Evolutionary conservation across 768 basidiomycete genomes (phyloP).

Genomic region (Lyophyllum decastes): DNA sequence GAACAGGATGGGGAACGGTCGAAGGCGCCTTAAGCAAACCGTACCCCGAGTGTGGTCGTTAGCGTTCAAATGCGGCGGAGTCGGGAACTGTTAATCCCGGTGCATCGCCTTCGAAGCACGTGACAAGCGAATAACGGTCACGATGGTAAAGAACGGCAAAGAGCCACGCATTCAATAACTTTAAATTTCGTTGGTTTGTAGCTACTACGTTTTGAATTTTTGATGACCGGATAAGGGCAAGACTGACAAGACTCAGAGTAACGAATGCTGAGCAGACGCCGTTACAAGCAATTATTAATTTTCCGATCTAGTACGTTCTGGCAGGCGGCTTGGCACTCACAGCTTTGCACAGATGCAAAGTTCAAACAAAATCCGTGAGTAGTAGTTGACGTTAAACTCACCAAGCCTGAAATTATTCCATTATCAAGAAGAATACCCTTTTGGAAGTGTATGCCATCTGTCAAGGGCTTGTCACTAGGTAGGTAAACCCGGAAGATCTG

Average conservation of each 20-base stretch:
- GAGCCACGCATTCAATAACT: background rate
- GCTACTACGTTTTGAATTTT: background rate
- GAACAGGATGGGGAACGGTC: background rate
- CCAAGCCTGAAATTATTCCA: background rate
- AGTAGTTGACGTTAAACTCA: too few relatives aligned
- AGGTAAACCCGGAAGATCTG: background rate
- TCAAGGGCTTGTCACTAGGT: background rate
- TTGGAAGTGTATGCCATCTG: background rate
- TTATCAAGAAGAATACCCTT: background rate
- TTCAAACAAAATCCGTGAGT: too few relatives aligned
- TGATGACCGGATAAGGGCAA: too few relatives aligned
- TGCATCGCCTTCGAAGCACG: background rate
- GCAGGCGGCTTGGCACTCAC: too few relatives aligned
- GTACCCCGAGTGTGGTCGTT: background rate
- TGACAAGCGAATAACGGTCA: background rate
- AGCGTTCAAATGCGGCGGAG: background rate
- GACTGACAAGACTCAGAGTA: too few relatives aligned
- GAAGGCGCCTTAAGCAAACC: background rate
- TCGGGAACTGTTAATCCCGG: background rate
- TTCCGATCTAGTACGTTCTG: too few relatives aligned
- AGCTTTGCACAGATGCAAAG: too few relatives aligned
- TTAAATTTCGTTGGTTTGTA: background rate
- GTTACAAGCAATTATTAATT: too few relatives aligned
- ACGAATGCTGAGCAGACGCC: too few relatives aligned
- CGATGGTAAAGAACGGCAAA: background rate